Conservation (phyloP, 2,329 filamentous ascomycete genomes). For the Microsporum ferrugineum region DNA sequence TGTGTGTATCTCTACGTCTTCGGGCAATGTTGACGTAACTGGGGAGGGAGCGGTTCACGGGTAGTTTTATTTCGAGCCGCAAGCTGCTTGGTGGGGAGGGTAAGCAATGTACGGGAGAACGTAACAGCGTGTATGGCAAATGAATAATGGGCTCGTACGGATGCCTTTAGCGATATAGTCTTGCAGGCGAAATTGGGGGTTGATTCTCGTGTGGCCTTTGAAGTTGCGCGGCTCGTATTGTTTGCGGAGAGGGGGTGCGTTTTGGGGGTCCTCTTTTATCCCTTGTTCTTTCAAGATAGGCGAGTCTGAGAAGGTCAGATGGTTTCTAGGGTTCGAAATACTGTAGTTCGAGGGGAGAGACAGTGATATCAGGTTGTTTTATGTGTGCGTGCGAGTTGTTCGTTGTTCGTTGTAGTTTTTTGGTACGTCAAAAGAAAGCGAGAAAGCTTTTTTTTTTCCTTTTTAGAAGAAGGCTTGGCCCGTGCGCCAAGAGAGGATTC, state of each 20-base stretch:
- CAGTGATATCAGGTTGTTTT: neutral
- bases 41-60: neutral
- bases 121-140: neutral
- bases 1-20: neutral
- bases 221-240: neutral
- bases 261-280: neutral
- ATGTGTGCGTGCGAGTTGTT: neutral
- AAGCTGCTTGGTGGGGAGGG: neutral
- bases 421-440: neutral
- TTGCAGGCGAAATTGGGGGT: neutral
- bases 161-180: neutral
- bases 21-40: neutral
- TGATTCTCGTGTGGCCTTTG: neutral
- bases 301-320: neutral
- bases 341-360: neutral
- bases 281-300: neutral
- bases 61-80: neutral
- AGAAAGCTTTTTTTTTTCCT: neutral
- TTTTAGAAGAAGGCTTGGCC: neutral
- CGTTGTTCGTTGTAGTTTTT: neutral
- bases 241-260: neutral
- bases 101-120: neutral
- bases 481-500: neutral
- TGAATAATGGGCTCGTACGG: neutral
- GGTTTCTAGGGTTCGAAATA: neutral